Evolutionary conservation across 306 rosid genomes (phyloP).

Genomic region (Myrica gale): DNA sequence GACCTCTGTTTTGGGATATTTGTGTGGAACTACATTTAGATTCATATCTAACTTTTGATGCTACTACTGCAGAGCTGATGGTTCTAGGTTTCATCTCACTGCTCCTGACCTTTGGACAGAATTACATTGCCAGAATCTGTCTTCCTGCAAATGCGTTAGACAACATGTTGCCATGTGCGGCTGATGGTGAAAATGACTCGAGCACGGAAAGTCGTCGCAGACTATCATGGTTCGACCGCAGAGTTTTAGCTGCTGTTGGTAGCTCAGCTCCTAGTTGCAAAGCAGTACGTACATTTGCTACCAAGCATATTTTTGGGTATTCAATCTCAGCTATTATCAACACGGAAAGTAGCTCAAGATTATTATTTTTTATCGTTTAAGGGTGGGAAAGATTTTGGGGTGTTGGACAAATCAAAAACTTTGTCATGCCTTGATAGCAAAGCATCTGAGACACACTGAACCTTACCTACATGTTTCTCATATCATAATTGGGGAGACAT

Average conservation of each 20-base stretch:
- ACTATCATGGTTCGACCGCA: conserved; percentile 61
- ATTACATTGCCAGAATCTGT: conserved; percentile 69
- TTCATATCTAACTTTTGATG: conserved; percentile 10
- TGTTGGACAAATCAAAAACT: background rate
- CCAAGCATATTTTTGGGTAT: background rate
- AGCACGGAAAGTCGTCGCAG: conserved; percentile 43
- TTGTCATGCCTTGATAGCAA: background rate
- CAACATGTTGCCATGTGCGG: conserved; percentile 70
- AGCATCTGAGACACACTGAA: background rate
- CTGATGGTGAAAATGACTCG: conserved; percentile 2
- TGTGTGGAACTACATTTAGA: conserved; percentile 2
- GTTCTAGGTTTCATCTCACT: conserved; percentile 89
- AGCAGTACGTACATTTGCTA: conserved; percentile 37
- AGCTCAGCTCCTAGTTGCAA: conserved; percentile 45
- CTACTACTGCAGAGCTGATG: conserved; percentile 81
- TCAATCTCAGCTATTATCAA: background rate
- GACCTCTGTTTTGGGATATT: background rate
- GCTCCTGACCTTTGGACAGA: conserved; percentile 81
- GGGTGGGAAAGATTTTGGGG: background rate
- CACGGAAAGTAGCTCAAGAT: background rate
- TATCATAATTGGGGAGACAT: background rate
- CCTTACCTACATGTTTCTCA: background rate
- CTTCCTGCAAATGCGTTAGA: conserved; percentile 52
- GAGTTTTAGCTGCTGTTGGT: conserved; percentile 54
- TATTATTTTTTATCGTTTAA: too few species aligned